Base-by-base conservation (phyloP, 768 basidiomycete species). In the Tephrocybe sp. region DNA sequence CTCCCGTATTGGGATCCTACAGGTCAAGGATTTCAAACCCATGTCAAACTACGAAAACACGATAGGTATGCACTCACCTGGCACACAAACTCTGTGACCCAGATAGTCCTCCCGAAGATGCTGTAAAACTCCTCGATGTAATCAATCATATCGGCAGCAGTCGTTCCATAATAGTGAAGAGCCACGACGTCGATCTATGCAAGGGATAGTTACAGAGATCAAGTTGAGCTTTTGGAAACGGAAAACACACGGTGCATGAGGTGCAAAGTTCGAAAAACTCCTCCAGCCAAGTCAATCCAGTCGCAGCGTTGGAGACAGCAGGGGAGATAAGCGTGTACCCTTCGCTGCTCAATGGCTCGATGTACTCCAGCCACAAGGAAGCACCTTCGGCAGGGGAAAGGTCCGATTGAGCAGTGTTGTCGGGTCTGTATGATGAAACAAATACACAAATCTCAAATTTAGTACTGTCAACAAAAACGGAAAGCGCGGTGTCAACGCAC, bases 51-150 rank as follows among this genome's bases (percentile, higher is more conserved):
- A 48, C 80, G 82, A 57, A 83, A 79, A 9, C 57, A 58, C 22
- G 61, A 53, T 4, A 58, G 47, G 38, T 74, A 57, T 50, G 69
- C 72, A 64, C 66, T 77, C 49, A 78, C 77, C 64, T 79, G 77
- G 55, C 77, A 79, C 0, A 77, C 76, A 77, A 78, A 82, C 54
- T 83, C 83, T 1, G 82, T 83, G 0, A 83, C 74, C 82, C 81
- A 83, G 13, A 83, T 61, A 5, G 79, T 73, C 25, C 63, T 64
- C 42, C 79, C 65, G 63, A 82, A 84, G 6, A 77, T 76, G 8
- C 69, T 46, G 27, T 47, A 35, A 22, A 47, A 47, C 9, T 36
- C 35, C 15, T 28, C n/a, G 34, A 47, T 27, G 28, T 47, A 47
- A 24, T 22, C 15, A 18, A 32, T 37, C n/a, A 47, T 36, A 15